These are phyloP conservation scores for Trypanosoma cruzi DNA, from an alignment of 208 protist species.

Conservation along the genomic window DNA sequence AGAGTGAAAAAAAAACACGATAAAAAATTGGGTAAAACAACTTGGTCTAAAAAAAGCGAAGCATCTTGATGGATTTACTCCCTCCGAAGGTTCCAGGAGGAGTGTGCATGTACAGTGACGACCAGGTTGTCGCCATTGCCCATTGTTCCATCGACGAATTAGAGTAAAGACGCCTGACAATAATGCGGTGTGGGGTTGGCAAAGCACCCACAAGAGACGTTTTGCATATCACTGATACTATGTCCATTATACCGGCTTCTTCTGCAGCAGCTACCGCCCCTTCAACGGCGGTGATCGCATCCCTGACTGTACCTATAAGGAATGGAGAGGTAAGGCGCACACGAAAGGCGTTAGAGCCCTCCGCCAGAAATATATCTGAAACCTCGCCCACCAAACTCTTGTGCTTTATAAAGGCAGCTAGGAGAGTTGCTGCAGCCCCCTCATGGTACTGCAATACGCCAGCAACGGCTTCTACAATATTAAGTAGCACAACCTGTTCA, in stretches of 20 bases:
- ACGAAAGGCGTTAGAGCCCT: slow-evolving; percentile 21
- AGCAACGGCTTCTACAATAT: slow-evolving; percentile 71
- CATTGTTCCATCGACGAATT: slow-evolving; percentile 74
- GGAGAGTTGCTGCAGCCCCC: slow-evolving; percentile 42
- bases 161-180: slow-evolving; percentile 61
- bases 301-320: slow-evolving; percentile 63
- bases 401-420: slow-evolving; percentile 59
- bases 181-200: slow-evolving; percentile 77
- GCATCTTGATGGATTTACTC: slow-evolving; percentile 58
- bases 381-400: slow-evolving; percentile 48
- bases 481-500: slow-evolving; percentile 51
- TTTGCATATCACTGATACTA: slow-evolving; percentile 31
- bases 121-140: slow-evolving; percentile 79
- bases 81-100: slow-evolving; percentile 55
- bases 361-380: slow-evolving; percentile 38
- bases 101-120: slow-evolving; percentile 61
- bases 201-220: slow-evolving; percentile 84
- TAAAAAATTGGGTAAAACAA: slow-evolving; percentile 11
- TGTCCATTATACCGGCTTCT: background rate
- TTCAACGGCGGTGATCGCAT: slow-evolving; percentile 48
- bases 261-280: slow-evolving; percentile 12
- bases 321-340: slow-evolving; percentile 37
- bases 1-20: slow-evolving; percentile 11
- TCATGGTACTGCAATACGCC: slow-evolving; percentile 78
- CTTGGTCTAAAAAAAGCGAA: slow-evolving; percentile 44